Percentiles rank a stretch among this genome's conserved stretches.
Conservation (phyloP, 306 rosid species). For the Urtica urens region DNA sequence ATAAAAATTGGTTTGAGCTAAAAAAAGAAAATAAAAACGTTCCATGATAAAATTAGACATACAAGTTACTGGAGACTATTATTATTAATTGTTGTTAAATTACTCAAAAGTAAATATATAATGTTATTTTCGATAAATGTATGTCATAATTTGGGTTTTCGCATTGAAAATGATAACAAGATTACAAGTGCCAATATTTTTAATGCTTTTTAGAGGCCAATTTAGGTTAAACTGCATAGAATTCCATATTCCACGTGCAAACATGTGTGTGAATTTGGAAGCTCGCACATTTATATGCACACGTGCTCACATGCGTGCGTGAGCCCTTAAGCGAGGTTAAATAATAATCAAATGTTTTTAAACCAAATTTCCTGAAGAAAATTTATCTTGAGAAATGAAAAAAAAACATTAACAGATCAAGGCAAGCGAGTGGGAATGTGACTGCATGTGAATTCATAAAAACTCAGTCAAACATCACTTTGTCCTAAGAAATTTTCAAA, state of each 20-base stretch:
- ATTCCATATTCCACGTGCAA: slow-evolving; percentile 90
- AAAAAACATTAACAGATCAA: slow-evolving; percentile 1
- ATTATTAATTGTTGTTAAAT: no score
- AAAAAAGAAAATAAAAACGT: no score
- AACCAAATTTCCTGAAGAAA: background rate
- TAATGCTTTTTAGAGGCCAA: slow-evolving; percentile 7
- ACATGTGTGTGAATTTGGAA: slow-evolving; percentile 74
- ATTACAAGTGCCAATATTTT: slow-evolving; percentile 13
- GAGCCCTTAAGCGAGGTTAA: slow-evolving; percentile 32
- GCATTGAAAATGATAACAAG: slow-evolving; percentile 26
- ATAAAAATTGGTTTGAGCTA: no score
- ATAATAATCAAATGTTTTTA: background rate
- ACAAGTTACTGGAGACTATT: no score
- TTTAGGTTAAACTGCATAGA: slow-evolving; percentile 56
- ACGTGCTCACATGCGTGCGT: slow-evolving; percentile 61
- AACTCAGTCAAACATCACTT: slow-evolving; percentile 43
- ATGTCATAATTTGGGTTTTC: no score
- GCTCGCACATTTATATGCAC: slow-evolving; percentile 50
- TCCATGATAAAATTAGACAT: no score
- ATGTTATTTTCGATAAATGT: no score
- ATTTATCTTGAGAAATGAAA: slow-evolving; percentile 33
- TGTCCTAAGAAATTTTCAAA: slow-evolving; percentile 36
- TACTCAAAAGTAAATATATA: no score
- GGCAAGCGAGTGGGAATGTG: slow-evolving; percentile 24
- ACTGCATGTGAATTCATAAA: slow-evolving; percentile 57